Percentiles rank a stretch among this genome's conserved stretches.
These are phyloP conservation scores for Seiridium unicorne DNA, from an alignment of 2,329 filamentous ascomycete genomes.

Conservation along the genomic window DNA sequence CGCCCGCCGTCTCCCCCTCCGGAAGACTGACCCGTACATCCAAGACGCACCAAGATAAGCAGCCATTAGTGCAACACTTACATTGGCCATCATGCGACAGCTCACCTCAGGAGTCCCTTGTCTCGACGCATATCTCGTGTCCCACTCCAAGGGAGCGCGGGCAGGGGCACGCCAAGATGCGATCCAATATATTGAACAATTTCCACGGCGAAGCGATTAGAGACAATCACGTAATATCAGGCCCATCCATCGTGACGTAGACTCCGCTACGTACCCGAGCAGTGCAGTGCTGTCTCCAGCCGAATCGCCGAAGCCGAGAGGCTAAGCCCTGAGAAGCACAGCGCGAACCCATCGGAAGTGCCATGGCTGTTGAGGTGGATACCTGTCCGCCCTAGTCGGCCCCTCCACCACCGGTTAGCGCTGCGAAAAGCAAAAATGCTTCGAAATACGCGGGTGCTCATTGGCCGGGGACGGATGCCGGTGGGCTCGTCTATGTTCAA, in stretches of 20 bases:
- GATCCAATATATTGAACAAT: no score
- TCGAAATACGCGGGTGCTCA: not conserved
- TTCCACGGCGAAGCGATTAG: not conserved
- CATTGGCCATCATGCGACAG: not conserved
- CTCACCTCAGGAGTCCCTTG: not conserved
- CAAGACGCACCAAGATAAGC: not conserved
- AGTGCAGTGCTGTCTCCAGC: not conserved
- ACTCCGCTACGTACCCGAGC: not conserved
- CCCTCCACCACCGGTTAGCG: not conserved
- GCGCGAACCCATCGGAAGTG: not conserved
- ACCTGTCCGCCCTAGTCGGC: not conserved
- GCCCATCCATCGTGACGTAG: not conserved
- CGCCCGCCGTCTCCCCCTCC: not conserved
- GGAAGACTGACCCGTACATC: slow-evolving; percentile 1
- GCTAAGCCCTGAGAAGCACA: not conserved
- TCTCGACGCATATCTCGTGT: not conserved
- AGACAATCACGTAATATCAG: slow-evolving; percentile 4
- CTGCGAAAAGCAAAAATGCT: not conserved
- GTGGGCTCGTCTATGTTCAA: not conserved
- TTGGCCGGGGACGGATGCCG: not conserved
- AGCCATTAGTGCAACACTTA: not conserved
- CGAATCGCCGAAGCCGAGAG: not conserved
- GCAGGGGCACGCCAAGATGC: no score
- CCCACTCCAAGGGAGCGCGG: no score
- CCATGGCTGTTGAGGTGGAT: not conserved